These are phyloP conservation scores for Gymnopilus dilepis DNA, from an alignment of 768 basidiomycete species.

Conservation along the genomic window DNA sequence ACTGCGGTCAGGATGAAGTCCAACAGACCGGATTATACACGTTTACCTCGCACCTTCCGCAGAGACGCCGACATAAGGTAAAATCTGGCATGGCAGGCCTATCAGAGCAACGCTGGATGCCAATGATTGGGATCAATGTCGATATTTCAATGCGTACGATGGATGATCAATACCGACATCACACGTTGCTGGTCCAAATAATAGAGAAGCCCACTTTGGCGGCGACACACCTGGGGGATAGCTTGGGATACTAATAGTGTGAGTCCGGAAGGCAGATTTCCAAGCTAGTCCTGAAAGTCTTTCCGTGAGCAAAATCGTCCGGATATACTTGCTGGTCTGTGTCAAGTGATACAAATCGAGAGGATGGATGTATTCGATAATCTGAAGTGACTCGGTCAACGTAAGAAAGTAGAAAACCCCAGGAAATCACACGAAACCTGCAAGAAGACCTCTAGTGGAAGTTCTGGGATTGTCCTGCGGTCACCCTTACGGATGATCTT, in stretches of 20 bases:
- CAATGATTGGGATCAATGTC: neutral
- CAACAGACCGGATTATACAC: too few species aligned
- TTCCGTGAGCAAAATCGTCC: slow-evolving; percentile 5
- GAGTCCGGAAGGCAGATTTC: neutral
- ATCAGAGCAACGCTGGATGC: neutral
- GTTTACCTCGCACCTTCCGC: neutral
- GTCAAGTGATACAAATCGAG: slow-evolving; percentile 13
- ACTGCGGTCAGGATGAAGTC: too few species aligned
- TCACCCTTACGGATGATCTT: neutral
- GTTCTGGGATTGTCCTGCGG: neutral
- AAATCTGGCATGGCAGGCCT: slow-evolving; percentile 9
- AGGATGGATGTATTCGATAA: neutral
- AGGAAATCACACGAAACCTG: neutral
- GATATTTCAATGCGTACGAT: neutral
- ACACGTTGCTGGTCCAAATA: slow-evolving; percentile 16
- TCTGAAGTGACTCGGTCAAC: too few species aligned
- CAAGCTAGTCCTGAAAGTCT: neutral
- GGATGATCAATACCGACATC: neutral
- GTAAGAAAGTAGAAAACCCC: too few species aligned
- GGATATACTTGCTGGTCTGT: neutral
- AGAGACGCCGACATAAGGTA: neutral
- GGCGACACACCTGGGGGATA: slow-evolving; percentile 7
- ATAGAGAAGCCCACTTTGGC: slow-evolving; percentile 14
- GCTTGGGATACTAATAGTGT: neutral
- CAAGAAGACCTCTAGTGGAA: neutral